Evolutionary conservation across 2,329 filamentous ascomycete genomes (phyloP).

Genomic region (Colletotrichum sojae): DNA sequence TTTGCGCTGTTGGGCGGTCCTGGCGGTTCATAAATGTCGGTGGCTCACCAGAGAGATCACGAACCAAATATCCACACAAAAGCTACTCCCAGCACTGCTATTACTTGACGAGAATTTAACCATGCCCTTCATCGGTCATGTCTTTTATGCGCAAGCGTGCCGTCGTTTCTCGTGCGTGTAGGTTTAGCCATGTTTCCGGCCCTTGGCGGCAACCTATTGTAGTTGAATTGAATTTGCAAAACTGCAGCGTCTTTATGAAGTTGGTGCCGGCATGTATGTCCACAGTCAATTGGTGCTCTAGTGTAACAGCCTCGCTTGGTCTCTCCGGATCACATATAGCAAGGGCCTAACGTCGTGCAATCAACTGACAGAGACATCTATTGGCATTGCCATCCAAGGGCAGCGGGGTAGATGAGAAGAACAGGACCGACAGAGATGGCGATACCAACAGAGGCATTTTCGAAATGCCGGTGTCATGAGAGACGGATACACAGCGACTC

Average conservation of each 20-base stretch:
- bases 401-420: too few species aligned
- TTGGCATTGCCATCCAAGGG: too few species aligned
- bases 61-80: slow-evolving; percentile 22
- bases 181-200: not conserved
- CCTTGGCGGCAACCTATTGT: not conserved
- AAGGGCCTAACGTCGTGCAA: too few species aligned
- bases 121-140: slow-evolving; percentile 33
- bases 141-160: slow-evolving; percentile 19
- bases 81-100: slow-evolving; percentile 12
- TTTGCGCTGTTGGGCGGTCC: slow-evolving; percentile 95
- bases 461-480: too few species aligned
- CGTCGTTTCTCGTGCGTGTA: slow-evolving; percentile 9
- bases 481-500: too few species aligned
- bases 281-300: too few species aligned
- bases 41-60: slow-evolving; percentile 25
- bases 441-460: too few species aligned
- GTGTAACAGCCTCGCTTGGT: too few species aligned
- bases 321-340: too few species aligned
- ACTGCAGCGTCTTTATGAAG: not conserved
- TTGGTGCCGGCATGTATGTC: not conserved
- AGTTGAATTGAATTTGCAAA: not conserved
- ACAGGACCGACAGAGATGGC: too few species aligned
- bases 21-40: slow-evolving; percentile 75
- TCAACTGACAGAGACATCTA: too few species aligned
- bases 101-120: slow-evolving; percentile 34